These are phyloP conservation scores for Pulveroboletus ravenelii DNA, from an alignment of 768 basidiomycete genomes.

Conservation along the genomic window DNA sequence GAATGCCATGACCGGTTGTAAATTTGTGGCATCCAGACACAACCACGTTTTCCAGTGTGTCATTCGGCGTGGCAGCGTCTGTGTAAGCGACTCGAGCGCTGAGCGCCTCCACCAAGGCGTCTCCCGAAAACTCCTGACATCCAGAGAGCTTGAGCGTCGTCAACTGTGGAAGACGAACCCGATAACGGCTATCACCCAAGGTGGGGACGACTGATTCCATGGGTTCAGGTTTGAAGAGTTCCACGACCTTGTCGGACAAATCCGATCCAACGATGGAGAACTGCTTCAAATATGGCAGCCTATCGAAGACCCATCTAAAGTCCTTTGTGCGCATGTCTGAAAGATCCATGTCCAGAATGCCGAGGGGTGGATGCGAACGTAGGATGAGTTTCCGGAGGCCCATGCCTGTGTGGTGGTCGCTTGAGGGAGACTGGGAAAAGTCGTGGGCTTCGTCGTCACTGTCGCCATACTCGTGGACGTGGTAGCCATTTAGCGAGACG, in stretches of 20 bases:
- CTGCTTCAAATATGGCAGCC: conserved; percentile 47
- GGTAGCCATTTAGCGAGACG: conserved; percentile 33
- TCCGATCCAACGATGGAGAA: conserved; percentile 78
- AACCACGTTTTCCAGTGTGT: conserved; percentile 25
- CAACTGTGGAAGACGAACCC: conserved; percentile 53
- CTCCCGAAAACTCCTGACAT: conserved; percentile 61
- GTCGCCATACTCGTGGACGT: conserved; percentile 52
- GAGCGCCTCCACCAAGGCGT: conserved; percentile 51
- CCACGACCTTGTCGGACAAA: conserved; percentile 71
- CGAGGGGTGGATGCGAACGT: conserved; percentile 59
- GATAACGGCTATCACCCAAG: conserved; percentile 16
- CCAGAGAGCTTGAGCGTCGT: conserved; percentile 49
- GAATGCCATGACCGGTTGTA: conserved; percentile 16
- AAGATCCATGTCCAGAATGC: conserved; percentile 70
- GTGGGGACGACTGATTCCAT: conserved; percentile 2
- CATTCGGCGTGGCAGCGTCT: conserved; percentile 27
- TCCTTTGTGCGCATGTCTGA: conserved; percentile 84
- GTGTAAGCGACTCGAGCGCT: conserved; percentile 42
- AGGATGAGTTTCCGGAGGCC: conserved; percentile 62
- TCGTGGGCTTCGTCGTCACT: conserved; percentile 71
- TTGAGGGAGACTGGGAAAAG: conserved; percentile 72
- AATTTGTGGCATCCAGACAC: conserved; percentile 24
- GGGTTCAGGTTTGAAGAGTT: conserved; percentile 46
- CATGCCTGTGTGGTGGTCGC: conserved; percentile 77
- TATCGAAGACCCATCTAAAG: conserved; percentile 63